These are phyloP conservation scores for Ascochyta rabiei DNA, from an alignment of 2,329 filamentous ascomycete genomes.

Conservation along the genomic window DNA sequence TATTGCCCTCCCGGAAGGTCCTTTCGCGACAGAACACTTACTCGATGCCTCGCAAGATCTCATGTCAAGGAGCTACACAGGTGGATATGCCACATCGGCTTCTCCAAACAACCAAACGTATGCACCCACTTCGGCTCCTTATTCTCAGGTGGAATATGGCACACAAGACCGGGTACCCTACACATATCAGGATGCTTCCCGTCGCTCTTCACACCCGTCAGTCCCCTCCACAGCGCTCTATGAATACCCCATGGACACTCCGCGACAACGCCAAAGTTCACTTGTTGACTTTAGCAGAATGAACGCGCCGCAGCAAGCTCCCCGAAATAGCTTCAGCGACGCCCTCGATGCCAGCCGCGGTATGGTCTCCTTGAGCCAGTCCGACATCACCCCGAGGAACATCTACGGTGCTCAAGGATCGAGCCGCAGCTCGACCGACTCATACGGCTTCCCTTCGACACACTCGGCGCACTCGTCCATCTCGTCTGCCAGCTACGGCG, in stretches of 20 bases:
- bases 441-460: slow-evolving; percentile 86
- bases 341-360: slow-evolving; percentile 90
- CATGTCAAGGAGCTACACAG: slow-evolving; percentile 70
- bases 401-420: slow-evolving; percentile 75
- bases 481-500: slow-evolving; percentile 79
- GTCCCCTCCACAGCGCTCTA: slow-evolving; percentile 63
- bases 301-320: slow-evolving; percentile 62
- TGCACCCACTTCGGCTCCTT: slow-evolving; percentile 70
- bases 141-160: slow-evolving; percentile 78
- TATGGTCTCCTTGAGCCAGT: slow-evolving; percentile 93
- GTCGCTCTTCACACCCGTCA: slow-evolving; percentile 87
- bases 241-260: slow-evolving; percentile 53
- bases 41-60: slow-evolving; percentile 78
- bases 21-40: slow-evolving; percentile 69
- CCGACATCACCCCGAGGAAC: slow-evolving; percentile 81
- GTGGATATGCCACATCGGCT: slow-evolving; percentile 72
- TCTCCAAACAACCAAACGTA: slow-evolving; percentile 71
- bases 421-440: slow-evolving; percentile 76
- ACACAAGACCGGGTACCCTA: slow-evolving; percentile 59
- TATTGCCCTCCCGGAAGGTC: slow-evolving; percentile 68
- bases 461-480: slow-evolving; percentile 90
- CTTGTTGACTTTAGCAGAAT: slow-evolving; percentile 70
- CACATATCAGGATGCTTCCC: slow-evolving; percentile 61
- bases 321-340: slow-evolving; percentile 77
- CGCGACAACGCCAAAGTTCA: slow-evolving; percentile 63